These are phyloP conservation scores for Chiua virens DNA, from an alignment of 768 basidiomycete genomes.

Conservation along the genomic window DNA sequence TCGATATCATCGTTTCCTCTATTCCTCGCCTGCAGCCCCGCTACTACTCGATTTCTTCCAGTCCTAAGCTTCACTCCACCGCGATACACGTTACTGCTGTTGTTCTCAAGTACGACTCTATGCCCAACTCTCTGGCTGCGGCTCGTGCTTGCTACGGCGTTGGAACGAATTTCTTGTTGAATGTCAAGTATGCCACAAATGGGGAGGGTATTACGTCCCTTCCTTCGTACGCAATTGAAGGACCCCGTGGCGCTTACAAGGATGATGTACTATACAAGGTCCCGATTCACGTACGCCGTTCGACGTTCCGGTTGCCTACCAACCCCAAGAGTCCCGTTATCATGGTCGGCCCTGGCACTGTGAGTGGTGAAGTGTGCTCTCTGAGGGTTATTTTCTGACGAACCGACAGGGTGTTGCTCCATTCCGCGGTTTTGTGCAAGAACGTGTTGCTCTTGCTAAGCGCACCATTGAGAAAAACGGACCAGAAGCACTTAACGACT, in stretches of 20 bases:
- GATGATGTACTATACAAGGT: slow-evolving; percentile 72
- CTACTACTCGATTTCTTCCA: slow-evolving; percentile 98
- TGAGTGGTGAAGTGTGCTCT: slow-evolving; percentile 41
- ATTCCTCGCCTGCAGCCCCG: slow-evolving; percentile 94
- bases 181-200: slow-evolving; percentile 77
- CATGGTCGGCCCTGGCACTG: slow-evolving; percentile 99
- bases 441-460: slow-evolving; percentile 93
- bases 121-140: slow-evolving; percentile 49
- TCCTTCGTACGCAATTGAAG: slow-evolving; percentile 84
- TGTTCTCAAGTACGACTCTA: slow-evolving; percentile 88
- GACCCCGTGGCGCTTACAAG: slow-evolving; percentile 85
- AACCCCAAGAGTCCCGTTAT: slow-evolving; percentile 98
- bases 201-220: slow-evolving; percentile 52
- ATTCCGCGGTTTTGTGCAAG: slow-evolving; percentile 98
- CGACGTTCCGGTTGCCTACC: slow-evolving; percentile 95
- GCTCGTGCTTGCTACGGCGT: slow-evolving; percentile 82
- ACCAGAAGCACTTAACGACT: slow-evolving; percentile 87
- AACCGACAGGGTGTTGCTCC: slow-evolving; percentile 87
- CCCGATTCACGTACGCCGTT: slow-evolving; percentile 92
- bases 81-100: slow-evolving; percentile 94
- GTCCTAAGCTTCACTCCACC: slow-evolving; percentile 87
- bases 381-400: slow-evolving; percentile 3
- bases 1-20: slow-evolving; percentile 94
- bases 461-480: slow-evolving; percentile 96
- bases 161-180: slow-evolving; percentile 93